These are phyloP conservation scores for Fusarium concolor DNA, from an alignment of 2,329 filamentous ascomycete genomes.

Conservation along the genomic window DNA sequence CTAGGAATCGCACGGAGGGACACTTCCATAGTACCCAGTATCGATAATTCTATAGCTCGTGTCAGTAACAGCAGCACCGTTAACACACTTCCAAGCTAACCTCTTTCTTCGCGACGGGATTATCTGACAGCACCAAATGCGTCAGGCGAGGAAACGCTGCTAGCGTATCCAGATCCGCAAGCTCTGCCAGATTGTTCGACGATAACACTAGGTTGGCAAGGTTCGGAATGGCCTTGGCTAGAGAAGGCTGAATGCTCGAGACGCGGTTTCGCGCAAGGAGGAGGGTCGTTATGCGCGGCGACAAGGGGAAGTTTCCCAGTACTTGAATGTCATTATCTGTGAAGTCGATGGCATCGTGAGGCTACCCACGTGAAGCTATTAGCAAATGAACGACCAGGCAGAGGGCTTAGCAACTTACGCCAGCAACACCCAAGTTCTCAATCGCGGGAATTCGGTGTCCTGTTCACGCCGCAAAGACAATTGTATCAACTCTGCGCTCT, in stretches of 20 bases:
- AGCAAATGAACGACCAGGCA: slow-evolving; percentile 5
- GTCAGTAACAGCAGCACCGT: slow-evolving; percentile 8
- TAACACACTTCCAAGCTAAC: slow-evolving; percentile 63
- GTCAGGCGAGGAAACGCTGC: slow-evolving; percentile 75
- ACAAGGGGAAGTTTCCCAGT: slow-evolving; percentile 92
- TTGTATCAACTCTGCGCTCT: slow-evolving; percentile 84
- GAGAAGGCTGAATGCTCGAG: slow-evolving; percentile 78
- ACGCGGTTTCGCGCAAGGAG: slow-evolving; percentile 92
- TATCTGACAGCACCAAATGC: slow-evolving; percentile 84
- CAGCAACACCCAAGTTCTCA: slow-evolving; percentile 96
- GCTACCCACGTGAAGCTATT: slow-evolving; percentile 62
- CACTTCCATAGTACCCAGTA: slow-evolving; percentile 91
- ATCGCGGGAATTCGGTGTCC: slow-evolving; percentile 98
- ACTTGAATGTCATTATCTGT: slow-evolving; percentile 97
- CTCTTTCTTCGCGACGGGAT: slow-evolving; percentile 93
- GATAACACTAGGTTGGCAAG: slow-evolving; percentile 85
- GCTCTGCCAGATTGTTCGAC: slow-evolving; percentile 82
- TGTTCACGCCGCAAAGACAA: slow-evolving; percentile 66
- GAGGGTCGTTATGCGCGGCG: slow-evolving; percentile 86
- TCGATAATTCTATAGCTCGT: slow-evolving; percentile 78
- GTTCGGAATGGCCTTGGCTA: slow-evolving; percentile 82
- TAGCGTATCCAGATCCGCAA: slow-evolving; percentile 89
- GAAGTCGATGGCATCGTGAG: slow-evolving; percentile 96
- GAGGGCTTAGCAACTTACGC: slow-evolving; percentile 67
- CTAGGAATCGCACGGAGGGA: slow-evolving; percentile 87